These are phyloP conservation scores for Kluyveromyces marxianus DNA, from an alignment of 1,139 yeast species.

Conservation along the genomic window DNA sequence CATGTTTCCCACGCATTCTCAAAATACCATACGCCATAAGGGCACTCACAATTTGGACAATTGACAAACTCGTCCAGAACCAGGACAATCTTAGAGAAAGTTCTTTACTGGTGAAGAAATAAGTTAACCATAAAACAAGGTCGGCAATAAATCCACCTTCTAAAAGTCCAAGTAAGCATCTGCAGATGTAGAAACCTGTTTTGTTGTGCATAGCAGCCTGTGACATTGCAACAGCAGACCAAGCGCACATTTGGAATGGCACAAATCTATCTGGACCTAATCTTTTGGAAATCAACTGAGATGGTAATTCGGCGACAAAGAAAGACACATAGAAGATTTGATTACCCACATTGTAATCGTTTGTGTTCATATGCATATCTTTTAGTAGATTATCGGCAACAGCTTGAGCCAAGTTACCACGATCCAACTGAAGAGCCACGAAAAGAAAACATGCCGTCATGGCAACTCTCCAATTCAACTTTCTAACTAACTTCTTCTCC, in stretches of 20 bases:
- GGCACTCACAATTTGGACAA: constrained; percentile 28
- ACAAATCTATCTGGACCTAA: constrained; percentile 51
- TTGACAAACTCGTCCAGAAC: constrained; percentile 36
- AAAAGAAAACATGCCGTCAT: constrained; percentile 43
- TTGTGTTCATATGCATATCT: constrained; percentile 40
- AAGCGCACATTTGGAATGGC: constrained; percentile 42
- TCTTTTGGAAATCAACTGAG: constrained; percentile 44
- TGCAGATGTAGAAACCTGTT: constrained; percentile 35
- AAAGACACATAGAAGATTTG: constrained; percentile 40
- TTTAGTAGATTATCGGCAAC: constrained; percentile 41
- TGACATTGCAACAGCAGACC: constrained; percentile 44
- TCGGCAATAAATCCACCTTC: constrained; percentile 55
- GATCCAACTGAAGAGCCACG: constrained; percentile 43
- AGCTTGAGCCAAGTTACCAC: constrained; percentile 46
- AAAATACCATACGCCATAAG: constrained; percentile 41
- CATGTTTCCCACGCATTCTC: constrained; percentile 34
- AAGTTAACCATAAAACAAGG: constrained; percentile 43
- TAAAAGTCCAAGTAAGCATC: constrained; percentile 41
- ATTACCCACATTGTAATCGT: constrained; percentile 43
- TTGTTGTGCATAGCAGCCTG: constrained; percentile 37
- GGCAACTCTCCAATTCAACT: constrained; percentile 39
- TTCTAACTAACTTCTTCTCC: constrained; percentile 36
- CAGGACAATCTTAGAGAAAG: constrained; percentile 42
- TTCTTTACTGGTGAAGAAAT: constrained; percentile 45
- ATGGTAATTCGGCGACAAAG: constrained; percentile 45